These are phyloP conservation scores for Hippophae gyantsensis DNA, from an alignment of 306 rosid species.

Conservation along the genomic window DNA sequence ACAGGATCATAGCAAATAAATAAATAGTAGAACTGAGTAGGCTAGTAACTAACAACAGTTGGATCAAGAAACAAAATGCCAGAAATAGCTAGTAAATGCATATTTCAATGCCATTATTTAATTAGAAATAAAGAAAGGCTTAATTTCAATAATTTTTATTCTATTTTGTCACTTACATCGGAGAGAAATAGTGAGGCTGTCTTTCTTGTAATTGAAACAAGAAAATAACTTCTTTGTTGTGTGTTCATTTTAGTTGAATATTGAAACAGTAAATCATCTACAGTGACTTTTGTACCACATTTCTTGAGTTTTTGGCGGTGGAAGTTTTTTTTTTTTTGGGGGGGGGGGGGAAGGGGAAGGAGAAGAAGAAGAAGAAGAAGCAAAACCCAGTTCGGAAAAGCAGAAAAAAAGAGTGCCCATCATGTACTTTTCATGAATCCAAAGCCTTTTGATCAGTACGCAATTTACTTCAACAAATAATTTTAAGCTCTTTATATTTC, in stretches of 20 bases:
- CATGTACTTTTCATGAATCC: slow-evolving; percentile 50
- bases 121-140: slow-evolving; percentile 29
- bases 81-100: slow-evolving; percentile 19
- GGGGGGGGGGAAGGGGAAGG: too few species aligned
- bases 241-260: background rate
- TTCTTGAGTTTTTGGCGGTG: too few species aligned
- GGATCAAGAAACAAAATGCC: slow-evolving; percentile 30
- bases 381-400: slow-evolving; percentile 5
- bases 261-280: too few species aligned
- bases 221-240: slow-evolving; percentile 34
- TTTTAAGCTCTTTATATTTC: background rate
- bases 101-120: too few species aligned
- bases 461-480: too few species aligned
- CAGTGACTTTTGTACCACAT: too few species aligned
- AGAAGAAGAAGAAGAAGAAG: background rate
- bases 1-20: too few species aligned
- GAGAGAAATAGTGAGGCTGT: slow-evolving; percentile 12
- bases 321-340: too few species aligned
- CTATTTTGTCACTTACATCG: slow-evolving; percentile 33
- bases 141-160: slow-evolving; percentile 22
- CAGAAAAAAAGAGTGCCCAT: slow-evolving; percentile 21
- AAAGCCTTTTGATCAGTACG: slow-evolving; percentile 16
- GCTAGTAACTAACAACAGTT: slow-evolving; percentile 6
- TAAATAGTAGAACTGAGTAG: too few species aligned
- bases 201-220: slow-evolving; percentile 57